Evolutionary conservation across 2,329 filamentous ascomycete genomes (phyloP).

Genomic region (Teratosphaeria gauchensis): DNA sequence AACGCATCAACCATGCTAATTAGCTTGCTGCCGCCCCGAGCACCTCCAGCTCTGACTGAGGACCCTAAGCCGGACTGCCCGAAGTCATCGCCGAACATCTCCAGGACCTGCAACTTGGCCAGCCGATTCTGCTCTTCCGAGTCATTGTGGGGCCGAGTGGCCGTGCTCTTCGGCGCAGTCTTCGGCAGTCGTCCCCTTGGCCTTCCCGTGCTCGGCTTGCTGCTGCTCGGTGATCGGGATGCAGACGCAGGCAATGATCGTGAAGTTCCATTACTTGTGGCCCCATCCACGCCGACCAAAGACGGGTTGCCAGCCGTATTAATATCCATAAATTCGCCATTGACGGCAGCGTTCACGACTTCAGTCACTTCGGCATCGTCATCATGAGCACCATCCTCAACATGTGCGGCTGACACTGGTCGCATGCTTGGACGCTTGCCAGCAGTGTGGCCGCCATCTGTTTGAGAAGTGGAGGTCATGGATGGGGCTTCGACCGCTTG

Average conservation of each 20-base stretch:
- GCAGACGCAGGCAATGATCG: background rate
- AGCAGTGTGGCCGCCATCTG: conserved; percentile 10
- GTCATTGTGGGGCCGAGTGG: conserved; percentile 15
- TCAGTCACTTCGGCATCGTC: conserved; percentile 24
- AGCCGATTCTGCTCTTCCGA: conserved; percentile 25
- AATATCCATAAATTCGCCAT: conserved; percentile 8
- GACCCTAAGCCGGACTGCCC: background rate
- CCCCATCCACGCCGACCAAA: background rate
- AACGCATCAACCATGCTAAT: conserved; percentile 5
- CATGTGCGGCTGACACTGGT: conserved; percentile 20
- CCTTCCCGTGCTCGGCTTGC: conserved; percentile 1
- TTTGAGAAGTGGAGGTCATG: background rate
- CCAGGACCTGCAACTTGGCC: conserved; percentile 26
- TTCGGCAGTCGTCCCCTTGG: conserved; percentile 2
- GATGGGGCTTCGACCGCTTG: background rate
- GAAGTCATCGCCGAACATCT: conserved; percentile 30
- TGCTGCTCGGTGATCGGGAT: background rate
- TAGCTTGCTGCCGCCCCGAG: background rate
- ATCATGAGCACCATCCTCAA: conserved; percentile 16
- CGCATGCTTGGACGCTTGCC: conserved; percentile 24
- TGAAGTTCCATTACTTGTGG: conserved; percentile 1
- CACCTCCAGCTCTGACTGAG: background rate
- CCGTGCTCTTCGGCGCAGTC: background rate
- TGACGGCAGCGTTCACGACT: conserved; percentile 6
- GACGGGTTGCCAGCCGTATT: conserved; percentile 1